These are phyloP conservation scores for Epichloe glyceriae DNA, from an alignment of 2,329 filamentous ascomycete genomes.

Conservation along the genomic window DNA sequence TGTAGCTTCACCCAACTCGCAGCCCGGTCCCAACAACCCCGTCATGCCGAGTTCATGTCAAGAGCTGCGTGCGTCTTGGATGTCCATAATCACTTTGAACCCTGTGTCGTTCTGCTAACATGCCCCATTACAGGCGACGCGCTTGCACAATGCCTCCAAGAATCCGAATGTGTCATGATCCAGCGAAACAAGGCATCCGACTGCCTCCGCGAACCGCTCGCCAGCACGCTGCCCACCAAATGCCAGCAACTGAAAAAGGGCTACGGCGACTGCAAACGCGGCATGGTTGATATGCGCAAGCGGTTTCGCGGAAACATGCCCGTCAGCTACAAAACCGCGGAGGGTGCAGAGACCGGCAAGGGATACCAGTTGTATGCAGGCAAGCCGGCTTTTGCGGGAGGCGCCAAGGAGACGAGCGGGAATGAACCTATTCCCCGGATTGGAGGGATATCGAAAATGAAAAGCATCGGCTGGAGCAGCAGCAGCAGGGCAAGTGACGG, in stretches of 20 bases:
- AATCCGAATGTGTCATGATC: conserved; percentile 93
- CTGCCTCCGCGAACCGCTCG: conserved; percentile 72
- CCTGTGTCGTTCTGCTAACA: not conserved
- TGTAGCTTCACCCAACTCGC: not conserved
- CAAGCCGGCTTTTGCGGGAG: conserved; percentile 52
- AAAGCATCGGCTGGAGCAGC: conserved; percentile 31
- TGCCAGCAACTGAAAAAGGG: conserved; percentile 91
- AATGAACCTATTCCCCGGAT: conserved; percentile 49
- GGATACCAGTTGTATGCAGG: conserved; percentile 70
- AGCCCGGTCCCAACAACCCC: not conserved
- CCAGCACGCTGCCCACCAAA: conserved; percentile 68
- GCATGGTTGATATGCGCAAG: conserved; percentile 97
- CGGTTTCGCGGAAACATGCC: conserved; percentile 91
- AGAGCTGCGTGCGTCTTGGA: conserved; percentile 66
- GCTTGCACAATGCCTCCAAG: conserved; percentile 85
- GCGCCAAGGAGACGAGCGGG: conserved; percentile 52
- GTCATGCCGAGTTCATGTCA: conserved; percentile 89
- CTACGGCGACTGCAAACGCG: conserved; percentile 89
- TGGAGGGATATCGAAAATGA: conserved; percentile 56
- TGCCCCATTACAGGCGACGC: conserved; percentile 54
- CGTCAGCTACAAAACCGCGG: conserved; percentile 49
- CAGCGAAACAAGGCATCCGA: conserved; percentile 76
- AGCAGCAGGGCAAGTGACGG: conserved; percentile 9
- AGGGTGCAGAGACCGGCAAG: conserved; percentile 38
- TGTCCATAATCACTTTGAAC: too few relatives aligned